A percentile compares a stretch with the other conserved stretches of the same genome.
Evolutionary conservation across 2,329 filamentous ascomycete genomes (phyloP).

Genomic region (Apiospora sp.): DNA sequence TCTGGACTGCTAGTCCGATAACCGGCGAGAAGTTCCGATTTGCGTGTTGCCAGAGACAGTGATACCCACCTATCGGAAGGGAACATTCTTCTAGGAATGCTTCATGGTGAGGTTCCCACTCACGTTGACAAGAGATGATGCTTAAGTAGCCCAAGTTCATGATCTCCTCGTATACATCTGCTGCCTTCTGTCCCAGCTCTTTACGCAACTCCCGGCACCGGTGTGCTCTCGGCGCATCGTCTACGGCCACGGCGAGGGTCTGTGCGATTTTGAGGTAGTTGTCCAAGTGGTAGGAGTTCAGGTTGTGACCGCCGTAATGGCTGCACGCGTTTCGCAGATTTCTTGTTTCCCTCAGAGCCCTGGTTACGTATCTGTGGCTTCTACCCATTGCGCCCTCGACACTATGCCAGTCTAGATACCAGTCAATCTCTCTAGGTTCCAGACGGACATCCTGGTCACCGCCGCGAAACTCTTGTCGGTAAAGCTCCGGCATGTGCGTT

Average conservation of each 20-base stretch:
- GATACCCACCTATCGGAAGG: too few species aligned
- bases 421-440: neutral
- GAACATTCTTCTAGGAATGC: neutral
- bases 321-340: neutral
- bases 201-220: too few species aligned
- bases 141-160: neutral
- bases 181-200: too few species aligned
- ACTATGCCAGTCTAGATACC: neutral
- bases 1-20: too few species aligned
- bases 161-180: neutral
- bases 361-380: neutral
- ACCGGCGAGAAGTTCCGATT: too few species aligned
- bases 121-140: neutral
- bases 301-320: neutral
- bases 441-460: neutral
- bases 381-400: too few species aligned
- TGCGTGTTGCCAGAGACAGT: too few species aligned
- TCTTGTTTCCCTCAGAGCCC: neutral
- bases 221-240: neutral
- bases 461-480: neutral
- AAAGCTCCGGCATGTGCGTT: neutral
- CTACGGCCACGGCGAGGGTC: neutral
- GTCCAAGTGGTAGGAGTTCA: neutral
- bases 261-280: neutral
- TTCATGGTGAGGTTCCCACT: neutral